Conservation (phyloP, 2,329 filamentous ascomycete species). For the Aaosphaeria pasadenensis region DNA sequence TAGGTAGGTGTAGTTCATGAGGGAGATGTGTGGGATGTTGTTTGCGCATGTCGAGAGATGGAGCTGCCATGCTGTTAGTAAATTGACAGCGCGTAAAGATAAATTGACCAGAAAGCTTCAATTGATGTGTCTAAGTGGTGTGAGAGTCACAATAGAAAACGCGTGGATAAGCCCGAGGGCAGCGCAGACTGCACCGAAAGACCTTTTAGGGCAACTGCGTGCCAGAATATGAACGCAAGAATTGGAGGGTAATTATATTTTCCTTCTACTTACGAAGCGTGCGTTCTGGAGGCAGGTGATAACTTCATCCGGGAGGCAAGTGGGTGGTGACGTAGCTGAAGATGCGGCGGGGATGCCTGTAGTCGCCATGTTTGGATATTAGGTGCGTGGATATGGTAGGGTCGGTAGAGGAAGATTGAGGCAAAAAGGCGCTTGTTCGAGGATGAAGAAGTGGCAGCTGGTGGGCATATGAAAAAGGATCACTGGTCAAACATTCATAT, state of each 20-base stretch:
- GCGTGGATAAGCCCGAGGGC: background rate
- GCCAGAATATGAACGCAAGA: no score
- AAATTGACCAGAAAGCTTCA: background rate
- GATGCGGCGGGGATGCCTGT: background rate
- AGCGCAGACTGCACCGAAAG: background rate
- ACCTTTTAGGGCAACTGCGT: no score
- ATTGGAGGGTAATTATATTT: background rate
- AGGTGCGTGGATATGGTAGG: no score
- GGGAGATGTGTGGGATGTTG: slow-evolving; percentile 83
- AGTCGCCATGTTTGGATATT: no score
- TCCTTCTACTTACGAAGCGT: slow-evolving; percentile 66
- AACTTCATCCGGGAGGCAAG: slow-evolving; percentile 75
- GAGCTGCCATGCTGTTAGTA: slow-evolving; percentile 55
- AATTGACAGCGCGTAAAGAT: no score
- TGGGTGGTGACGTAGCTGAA: slow-evolving; percentile 42
- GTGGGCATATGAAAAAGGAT: no score
- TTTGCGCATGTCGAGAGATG: slow-evolving; percentile 88
- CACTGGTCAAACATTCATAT: no score
- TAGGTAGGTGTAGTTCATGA: slow-evolving; percentile 99
- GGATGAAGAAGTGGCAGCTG: no score
- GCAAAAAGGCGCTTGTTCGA: no score
- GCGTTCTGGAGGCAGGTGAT: slow-evolving; percentile 90
- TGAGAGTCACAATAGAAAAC: background rate
- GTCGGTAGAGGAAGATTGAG: no score
- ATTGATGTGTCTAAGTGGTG: background rate